phyloP scores from a whole-genome alignment of 2,329 filamentous ascomycete species.

The Domatiomyces catenatus region DNA sequence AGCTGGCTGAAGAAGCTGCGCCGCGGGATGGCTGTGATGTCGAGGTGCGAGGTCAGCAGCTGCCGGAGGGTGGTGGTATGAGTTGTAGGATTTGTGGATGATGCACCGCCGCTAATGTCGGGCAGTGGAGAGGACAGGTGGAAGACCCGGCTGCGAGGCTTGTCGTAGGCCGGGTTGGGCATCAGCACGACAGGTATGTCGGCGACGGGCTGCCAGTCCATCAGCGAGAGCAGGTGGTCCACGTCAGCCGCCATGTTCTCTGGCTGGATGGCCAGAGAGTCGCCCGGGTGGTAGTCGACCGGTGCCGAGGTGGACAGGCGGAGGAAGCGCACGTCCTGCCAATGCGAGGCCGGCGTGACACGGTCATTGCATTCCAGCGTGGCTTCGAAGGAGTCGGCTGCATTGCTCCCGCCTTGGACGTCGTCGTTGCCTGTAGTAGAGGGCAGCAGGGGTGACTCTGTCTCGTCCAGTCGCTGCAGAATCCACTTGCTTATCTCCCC shows the following conservation, averaged over 20 bases:
- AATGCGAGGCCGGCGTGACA: constrained; percentile 61
- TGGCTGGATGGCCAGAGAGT: constrained; percentile 67
- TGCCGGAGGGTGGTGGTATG: constrained; percentile 49
- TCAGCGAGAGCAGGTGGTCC: constrained; percentile 58
- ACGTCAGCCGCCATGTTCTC: constrained; percentile 77
- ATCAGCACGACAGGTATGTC: constrained; percentile 42
- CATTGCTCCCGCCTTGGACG: constrained; percentile 24
- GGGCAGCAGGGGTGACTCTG: neutral
- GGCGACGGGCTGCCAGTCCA: constrained; percentile 62
- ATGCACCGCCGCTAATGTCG: constrained; percentile 18
- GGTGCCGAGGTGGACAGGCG: constrained; percentile 36
- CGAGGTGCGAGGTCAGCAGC: constrained; percentile 67
- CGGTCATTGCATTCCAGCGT: constrained; percentile 51
- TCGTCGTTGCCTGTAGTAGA: neutral
- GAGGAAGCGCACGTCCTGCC: constrained; percentile 87
- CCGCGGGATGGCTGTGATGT: constrained; percentile 77
- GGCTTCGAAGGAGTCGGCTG: constrained; percentile 43
- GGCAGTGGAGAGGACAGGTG: constrained; percentile 16
- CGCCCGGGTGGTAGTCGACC: constrained; percentile 51
- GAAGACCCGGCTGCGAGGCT: neutral
- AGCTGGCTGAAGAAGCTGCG: constrained; percentile 72
- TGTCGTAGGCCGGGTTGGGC: neutral
- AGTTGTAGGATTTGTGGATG: constrained; percentile 15
- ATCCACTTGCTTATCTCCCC: neutral
- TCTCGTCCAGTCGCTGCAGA: neutral